Conservation (phyloP, 306 rosid genomes). For the Gillenia trifoliata region DNA sequence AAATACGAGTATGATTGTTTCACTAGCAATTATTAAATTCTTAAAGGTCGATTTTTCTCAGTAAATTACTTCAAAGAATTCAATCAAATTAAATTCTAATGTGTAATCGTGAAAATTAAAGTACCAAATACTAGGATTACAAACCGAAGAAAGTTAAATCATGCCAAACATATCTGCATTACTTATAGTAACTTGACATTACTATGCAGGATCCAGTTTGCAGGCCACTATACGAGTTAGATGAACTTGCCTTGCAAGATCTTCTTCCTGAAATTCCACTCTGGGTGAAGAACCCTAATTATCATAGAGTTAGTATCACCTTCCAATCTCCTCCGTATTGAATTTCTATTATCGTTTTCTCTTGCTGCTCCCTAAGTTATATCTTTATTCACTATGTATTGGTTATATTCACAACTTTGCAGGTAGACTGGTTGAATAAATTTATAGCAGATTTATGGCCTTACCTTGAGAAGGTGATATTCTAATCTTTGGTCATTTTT, state of each 20-base stretch:
- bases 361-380: neutral
- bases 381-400: neutral
- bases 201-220: conserved; percentile 51
- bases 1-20: neutral
- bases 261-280: conserved; percentile 71
- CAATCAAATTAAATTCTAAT: neutral
- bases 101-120: neutral
- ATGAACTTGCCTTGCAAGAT: conserved; percentile 51
- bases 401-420: conserved; percentile 24
- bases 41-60: neutral
- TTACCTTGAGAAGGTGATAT: conserved; percentile 57
- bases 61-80: neutral
- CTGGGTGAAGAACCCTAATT: conserved; percentile 84
- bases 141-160: neutral
- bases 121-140: neutral
- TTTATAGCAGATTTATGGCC: conserved; percentile 66
- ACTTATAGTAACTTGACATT: conserved; percentile 15
- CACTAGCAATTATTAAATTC: neutral
- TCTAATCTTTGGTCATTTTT: neutral
- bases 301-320: conserved; percentile 56
- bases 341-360: neutral
- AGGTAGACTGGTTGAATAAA: conserved; percentile 79
- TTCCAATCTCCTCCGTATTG: neutral
- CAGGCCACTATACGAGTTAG: conserved; percentile 55
- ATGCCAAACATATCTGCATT: neutral